These are phyloP conservation scores for Aspergillus ochraceoroseus DNA, from an alignment of 2,329 filamentous ascomycete genomes.

Conservation along the genomic window DNA sequence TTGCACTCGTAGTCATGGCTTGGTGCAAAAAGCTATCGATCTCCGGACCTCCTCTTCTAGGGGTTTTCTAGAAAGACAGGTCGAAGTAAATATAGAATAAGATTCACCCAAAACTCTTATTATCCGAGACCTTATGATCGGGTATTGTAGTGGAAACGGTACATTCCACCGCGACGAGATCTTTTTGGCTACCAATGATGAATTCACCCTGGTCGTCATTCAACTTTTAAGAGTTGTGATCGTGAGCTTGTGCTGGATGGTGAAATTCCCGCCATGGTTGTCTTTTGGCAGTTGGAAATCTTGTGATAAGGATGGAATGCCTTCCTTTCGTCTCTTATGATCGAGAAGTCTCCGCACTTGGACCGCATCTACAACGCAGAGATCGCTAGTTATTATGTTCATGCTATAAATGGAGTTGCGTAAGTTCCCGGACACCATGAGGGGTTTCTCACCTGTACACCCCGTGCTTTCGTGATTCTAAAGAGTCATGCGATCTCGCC, in stretches of 20 bases:
- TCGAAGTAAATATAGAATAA: no score
- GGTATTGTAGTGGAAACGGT: no score
- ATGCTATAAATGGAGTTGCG: constrained; percentile 9
- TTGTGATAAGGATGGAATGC: background rate
- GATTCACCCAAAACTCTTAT: no score
- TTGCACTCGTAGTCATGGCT: no score
- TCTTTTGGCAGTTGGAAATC: background rate
- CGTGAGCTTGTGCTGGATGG: constrained; percentile 3
- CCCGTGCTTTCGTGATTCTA: no score
- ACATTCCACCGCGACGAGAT: no score
- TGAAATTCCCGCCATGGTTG: background rate
- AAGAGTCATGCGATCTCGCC: constrained; percentile 1
- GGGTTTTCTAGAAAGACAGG: no score
- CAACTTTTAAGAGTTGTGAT: background rate
- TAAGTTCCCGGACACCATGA: background rate
- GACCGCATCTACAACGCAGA: no score
- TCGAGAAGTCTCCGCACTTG: background rate
- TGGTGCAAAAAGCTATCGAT: no score
- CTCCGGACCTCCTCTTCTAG: no score
- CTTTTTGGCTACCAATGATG: background rate
- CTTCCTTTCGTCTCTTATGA: no score
- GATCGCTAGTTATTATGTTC: background rate
- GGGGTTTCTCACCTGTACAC: background rate
- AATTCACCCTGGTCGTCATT: constrained; percentile 4
- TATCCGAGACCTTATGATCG: no score